Conservation (phyloP, 106 monocot species). For the Posidonia australis region DNA sequence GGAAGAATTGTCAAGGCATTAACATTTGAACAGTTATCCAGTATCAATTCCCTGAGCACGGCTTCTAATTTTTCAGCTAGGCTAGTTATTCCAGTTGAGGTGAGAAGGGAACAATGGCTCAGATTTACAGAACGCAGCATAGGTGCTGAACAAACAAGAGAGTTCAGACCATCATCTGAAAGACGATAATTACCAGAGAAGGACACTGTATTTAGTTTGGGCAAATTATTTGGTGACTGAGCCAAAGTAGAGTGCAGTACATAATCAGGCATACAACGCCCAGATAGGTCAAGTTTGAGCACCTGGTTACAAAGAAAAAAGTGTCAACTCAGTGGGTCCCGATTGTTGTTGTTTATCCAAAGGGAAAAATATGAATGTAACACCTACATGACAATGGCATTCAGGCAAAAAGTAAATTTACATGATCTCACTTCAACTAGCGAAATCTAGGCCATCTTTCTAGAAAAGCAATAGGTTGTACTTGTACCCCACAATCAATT, state of each 20-base stretch:
- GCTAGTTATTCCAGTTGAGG: constrained; percentile 43
- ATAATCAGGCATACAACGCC: constrained; percentile 69
- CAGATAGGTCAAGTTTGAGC: constrained; percentile 55
- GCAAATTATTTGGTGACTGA: constrained; percentile 30
- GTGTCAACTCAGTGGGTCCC: not conserved
- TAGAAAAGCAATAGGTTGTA: not conserved
- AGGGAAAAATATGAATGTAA: not conserved
- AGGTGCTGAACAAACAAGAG: constrained; percentile 59
- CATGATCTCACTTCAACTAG: not conserved
- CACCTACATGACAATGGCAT: too few species aligned
- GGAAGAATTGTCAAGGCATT: constrained; percentile 64
- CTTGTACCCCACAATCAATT: too few species aligned
- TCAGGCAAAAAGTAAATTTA: too few species aligned
- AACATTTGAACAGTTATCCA: constrained; percentile 69
- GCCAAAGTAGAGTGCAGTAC: constrained; percentile 46
- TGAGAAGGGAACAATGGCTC: constrained; percentile 64
- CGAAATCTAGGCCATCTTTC: not conserved
- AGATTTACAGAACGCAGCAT: constrained; percentile 48
- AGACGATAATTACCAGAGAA: constrained; percentile 66
- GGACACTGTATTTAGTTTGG: constrained; percentile 45
- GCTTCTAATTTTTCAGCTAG: constrained; percentile 33
- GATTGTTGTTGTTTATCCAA: not conserved
- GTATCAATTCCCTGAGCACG: constrained; percentile 42
- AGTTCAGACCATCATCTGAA: constrained; percentile 57
- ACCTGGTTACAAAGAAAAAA: constrained; percentile 24